These are phyloP conservation scores for Hypomyces perniciosus DNA, from an alignment of 2,329 filamentous ascomycete genomes.

Conservation along the genomic window DNA sequence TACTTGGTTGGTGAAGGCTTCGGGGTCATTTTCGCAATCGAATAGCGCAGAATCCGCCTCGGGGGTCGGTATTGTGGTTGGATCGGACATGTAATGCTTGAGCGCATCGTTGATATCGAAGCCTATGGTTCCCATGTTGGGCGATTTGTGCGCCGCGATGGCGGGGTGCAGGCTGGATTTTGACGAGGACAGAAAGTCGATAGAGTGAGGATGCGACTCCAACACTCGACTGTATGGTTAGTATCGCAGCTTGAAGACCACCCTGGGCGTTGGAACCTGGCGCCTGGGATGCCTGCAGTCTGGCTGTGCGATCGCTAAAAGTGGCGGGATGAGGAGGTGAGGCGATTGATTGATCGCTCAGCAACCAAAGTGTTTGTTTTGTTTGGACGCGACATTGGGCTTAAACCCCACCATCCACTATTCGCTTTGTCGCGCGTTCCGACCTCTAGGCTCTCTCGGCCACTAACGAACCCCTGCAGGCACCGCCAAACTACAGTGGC, in stretches of 20 bases:
- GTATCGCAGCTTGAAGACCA: not conserved
- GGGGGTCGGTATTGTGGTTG: constrained; percentile 71
- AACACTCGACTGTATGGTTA: not conserved
- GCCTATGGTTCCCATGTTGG: constrained; percentile 64
- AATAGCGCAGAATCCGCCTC: constrained; percentile 78
- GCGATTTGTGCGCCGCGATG: constrained; percentile 19
- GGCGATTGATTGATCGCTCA: constrained; percentile 13
- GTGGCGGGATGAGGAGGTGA: constrained; percentile 10
- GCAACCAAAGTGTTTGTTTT: constrained; percentile 23
- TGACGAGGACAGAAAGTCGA: not conserved
- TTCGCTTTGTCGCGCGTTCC: not conserved
- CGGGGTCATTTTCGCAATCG: constrained; percentile 89
- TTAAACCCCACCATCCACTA: constrained; percentile 7
- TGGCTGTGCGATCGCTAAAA: not conserved
- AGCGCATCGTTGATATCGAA: constrained; percentile 97
- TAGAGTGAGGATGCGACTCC: not conserved
- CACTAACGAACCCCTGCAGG: constrained; percentile 8
- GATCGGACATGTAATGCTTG: constrained; percentile 95
- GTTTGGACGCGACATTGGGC: constrained; percentile 9
- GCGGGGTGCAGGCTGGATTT: constrained; percentile 4
- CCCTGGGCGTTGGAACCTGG: not conserved
- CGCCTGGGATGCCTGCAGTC: constrained; percentile 1
- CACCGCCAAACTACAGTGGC: constrained; percentile 3
- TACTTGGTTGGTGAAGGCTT: constrained; percentile 69
- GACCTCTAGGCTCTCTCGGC: constrained; percentile 1